Base-by-base conservation (phyloP, 1,139 yeast genomes). In the Suhomyces maxii region DNA sequence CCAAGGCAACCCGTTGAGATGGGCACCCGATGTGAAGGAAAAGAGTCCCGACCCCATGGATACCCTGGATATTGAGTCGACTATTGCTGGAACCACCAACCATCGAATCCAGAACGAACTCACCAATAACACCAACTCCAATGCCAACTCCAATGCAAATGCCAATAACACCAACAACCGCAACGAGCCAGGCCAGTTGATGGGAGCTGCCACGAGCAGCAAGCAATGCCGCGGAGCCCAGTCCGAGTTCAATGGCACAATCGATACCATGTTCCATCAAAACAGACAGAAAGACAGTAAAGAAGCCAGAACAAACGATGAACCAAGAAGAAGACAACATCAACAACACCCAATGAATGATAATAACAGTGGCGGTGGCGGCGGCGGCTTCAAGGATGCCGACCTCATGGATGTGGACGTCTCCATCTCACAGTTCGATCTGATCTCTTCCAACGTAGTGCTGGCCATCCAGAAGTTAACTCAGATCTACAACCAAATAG, bases 401-500 rank as follows among this genome's bases (percentile, higher is more conserved):
- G 31, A 9, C 11, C n/a, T 28, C n/a, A 28, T 28, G 31, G 31
- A 28, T 7, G 31, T 28, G 31, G 31, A 28, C 31, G 38, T 14
- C 8, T 41, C 43, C 32, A 36, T 37, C 34, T n/a, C 40, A 11
- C 44, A 42, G 8, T 37, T 26, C 26, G 39, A 38, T 25, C 31
- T 35, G 26, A 53, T 53, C 10, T 44, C 53, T 10, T 34, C 50
- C 13, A 54, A 58, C 33, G 56, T 75, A 31, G 69, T 69, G 47
- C 53, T 57, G 18, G 68, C 78, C 6, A 65, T 75, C 12, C 58
- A 56, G 30, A 73, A 71, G 34, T 57, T 75, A 37, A 64, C 66
- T 46, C 40, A 44, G 1, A 66, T 71, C 9, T 75, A 73, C 50
- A 57, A 58, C 37, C 63, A 63, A 42, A 75, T 76, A 25, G 80